These are phyloP conservation scores for Fusarium sp. DNA, from an alignment of 2,329 filamentous ascomycete species.

Conservation along the genomic window DNA sequence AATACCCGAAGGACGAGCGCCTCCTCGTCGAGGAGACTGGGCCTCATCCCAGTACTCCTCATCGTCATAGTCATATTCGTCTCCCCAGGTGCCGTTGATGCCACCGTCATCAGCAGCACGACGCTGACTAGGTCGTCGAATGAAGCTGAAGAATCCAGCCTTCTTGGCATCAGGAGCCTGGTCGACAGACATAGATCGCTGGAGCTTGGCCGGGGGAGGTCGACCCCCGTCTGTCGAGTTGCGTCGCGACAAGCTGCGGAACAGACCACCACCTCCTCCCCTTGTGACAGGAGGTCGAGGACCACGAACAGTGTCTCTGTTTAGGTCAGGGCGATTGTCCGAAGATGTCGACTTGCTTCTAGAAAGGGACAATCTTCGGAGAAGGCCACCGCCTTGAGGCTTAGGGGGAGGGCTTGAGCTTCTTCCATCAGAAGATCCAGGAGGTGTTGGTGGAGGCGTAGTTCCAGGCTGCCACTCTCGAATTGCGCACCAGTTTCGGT, in stretches of 20 bases:
- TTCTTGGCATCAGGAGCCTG: constrained; percentile 59
- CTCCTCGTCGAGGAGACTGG: constrained; percentile 28
- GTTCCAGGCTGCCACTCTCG: constrained; percentile 81
- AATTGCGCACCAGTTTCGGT: constrained; percentile 96
- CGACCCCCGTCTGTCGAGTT: constrained; percentile 49
- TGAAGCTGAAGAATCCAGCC: constrained; percentile 55
- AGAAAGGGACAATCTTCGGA: constrained; percentile 57
- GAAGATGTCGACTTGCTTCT: constrained; percentile 50
- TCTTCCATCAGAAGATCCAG: constrained; percentile 58
- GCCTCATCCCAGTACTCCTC: constrained; percentile 39
- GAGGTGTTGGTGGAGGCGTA: constrained; percentile 77
- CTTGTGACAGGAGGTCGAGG: constrained; percentile 60
- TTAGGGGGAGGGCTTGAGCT: constrained; percentile 51
- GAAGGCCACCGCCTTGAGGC: constrained; percentile 49
- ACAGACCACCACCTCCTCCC: constrained; percentile 52
- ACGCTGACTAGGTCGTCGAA: constrained; percentile 52
- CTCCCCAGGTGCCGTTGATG: constrained; percentile 65
- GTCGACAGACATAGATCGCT: constrained; percentile 70
- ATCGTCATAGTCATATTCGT: constrained; percentile 49
- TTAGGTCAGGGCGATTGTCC: constrained; percentile 50
- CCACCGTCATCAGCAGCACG: constrained; percentile 59
- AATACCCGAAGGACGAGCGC: constrained; percentile 46
- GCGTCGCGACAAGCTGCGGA: constrained; percentile 56
- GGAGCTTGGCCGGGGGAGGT: constrained; percentile 51
- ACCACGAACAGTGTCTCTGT: constrained; percentile 51